Conservation (phyloP, 2,329 filamentous ascomycete genomes). For the Neurospora crassa region DNA sequence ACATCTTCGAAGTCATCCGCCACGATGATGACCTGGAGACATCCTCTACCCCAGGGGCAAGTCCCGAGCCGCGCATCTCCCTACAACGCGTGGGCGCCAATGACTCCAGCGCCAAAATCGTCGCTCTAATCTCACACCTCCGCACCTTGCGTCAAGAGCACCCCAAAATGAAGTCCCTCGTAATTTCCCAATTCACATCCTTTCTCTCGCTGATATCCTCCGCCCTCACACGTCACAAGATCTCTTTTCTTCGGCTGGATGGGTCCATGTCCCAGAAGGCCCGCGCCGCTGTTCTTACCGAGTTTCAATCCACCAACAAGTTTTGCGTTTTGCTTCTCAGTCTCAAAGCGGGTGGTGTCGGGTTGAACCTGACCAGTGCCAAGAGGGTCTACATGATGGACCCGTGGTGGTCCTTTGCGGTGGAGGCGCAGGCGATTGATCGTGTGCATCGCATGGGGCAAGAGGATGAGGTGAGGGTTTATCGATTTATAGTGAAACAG, state of each 20-base stretch:
- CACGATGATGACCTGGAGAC: constrained; percentile 53
- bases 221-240: constrained; percentile 60
- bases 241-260: constrained; percentile 80
- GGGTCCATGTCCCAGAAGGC: constrained; percentile 82
- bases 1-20: constrained; percentile 86
- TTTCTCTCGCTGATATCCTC: constrained; percentile 88
- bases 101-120: constrained; percentile 81
- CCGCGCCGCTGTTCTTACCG: constrained; percentile 64
- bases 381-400: constrained; percentile 98
- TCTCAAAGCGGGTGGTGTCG: constrained; percentile 83
- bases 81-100: constrained; percentile 51
- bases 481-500: constrained; percentile 77
- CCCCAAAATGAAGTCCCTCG: constrained; percentile 72
- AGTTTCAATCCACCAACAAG: constrained; percentile 55
- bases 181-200: constrained; percentile 96
- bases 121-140: constrained; percentile 67
- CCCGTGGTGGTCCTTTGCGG: constrained; percentile 97
- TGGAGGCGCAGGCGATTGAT: constrained; percentile 96
- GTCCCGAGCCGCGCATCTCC: constrained; percentile 37
- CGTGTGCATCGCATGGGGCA: constrained; percentile 97
- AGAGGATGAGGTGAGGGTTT: constrained; percentile 73
- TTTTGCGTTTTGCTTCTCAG: constrained; percentile 74
- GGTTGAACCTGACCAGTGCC: constrained; percentile 83
- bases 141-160: constrained; percentile 55
- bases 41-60: constrained; percentile 20